These are phyloP conservation scores for Ramularia collo-cygni DNA, from an alignment of 2,329 filamentous ascomycete species.

Conservation along the genomic window DNA sequence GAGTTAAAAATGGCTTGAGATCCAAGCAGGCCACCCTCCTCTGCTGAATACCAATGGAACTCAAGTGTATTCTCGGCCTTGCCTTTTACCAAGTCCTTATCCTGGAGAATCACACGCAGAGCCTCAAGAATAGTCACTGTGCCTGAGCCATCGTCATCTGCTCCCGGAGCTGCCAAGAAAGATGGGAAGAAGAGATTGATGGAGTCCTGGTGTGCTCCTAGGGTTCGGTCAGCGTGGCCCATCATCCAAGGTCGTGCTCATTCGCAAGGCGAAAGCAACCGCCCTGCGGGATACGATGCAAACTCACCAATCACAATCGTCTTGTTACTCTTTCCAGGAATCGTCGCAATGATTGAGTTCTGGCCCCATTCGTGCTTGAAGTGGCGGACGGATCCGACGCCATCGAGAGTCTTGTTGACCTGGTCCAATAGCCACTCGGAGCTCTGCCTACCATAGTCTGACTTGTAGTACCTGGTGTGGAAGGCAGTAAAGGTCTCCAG, in stretches of 20 bases:
- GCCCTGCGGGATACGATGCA: no score
- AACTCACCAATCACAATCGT: constrained; percentile 83
- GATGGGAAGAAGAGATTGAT: constrained; percentile 89
- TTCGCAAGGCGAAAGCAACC: no score
- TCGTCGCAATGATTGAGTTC: constrained; percentile 81
- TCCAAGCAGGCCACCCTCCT: constrained; percentile 78
- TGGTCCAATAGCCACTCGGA: constrained; percentile 78
- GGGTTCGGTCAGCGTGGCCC: no score
- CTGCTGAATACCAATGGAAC: constrained; percentile 93
- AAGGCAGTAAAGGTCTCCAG: constrained; percentile 72
- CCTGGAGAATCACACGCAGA: constrained; percentile 65
- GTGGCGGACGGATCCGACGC: constrained; percentile 64
- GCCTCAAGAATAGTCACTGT: constrained; percentile 90
- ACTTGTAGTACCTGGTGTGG: constrained; percentile 77
- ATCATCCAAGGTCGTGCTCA: no score
- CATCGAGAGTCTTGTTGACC: constrained; percentile 67
- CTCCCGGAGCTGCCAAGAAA: constrained; percentile 76
- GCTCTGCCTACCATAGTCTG: constrained; percentile 70
- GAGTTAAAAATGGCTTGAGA: constrained; percentile 81
- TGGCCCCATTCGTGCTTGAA: constrained; percentile 83
- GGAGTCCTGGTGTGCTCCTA: constrained; percentile 60
- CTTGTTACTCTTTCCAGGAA: constrained; percentile 76
- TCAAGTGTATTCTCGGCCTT: constrained; percentile 80
- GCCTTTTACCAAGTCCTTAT: constrained; percentile 61
- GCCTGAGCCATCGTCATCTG: constrained; percentile 87